Evolutionary conservation across 345 rosid species (phyloP).

Genomic region (Noccaea caerulescens): DNA sequence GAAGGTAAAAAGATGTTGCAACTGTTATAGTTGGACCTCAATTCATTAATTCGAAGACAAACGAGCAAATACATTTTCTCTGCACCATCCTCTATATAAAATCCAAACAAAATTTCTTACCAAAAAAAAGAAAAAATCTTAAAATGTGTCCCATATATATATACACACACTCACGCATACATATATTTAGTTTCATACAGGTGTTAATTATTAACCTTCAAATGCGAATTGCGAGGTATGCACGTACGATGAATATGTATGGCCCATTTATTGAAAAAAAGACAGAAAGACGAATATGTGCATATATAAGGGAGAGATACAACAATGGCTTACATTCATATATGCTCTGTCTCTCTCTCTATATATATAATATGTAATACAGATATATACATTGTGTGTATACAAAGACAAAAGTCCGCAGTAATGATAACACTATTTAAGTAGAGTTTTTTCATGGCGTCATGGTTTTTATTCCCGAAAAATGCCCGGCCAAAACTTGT

Average conservation of each 20-base stretch:
- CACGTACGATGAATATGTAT: constrained; percentile 20
- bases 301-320: background rate
- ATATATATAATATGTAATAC: background rate
- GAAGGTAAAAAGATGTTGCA: constrained; percentile 37
- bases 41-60: constrained; percentile 25
- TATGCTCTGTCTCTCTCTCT: background rate
- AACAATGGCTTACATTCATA: constrained; percentile 8
- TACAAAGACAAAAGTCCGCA: constrained; percentile 41
- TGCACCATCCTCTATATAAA: constrained; percentile 36
- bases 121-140: background rate
- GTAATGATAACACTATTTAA: constrained; percentile 44
- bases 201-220: background rate
- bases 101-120: background rate
- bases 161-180: background rate
- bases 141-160: background rate
- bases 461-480: constrained; percentile 57
- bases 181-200: background rate
- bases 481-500: constrained; percentile 68
- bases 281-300: background rate
- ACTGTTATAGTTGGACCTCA: constrained; percentile 27
- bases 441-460: constrained; percentile 41
- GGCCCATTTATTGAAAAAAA: background rate
- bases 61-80: constrained; percentile 41
- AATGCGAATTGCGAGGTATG: constrained; percentile 5
- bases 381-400: constrained; percentile 21